Evolutionary conservation across 2,329 filamentous ascomycete genomes (phyloP).

Genomic region (Arthrinium phaeospermum): DNA sequence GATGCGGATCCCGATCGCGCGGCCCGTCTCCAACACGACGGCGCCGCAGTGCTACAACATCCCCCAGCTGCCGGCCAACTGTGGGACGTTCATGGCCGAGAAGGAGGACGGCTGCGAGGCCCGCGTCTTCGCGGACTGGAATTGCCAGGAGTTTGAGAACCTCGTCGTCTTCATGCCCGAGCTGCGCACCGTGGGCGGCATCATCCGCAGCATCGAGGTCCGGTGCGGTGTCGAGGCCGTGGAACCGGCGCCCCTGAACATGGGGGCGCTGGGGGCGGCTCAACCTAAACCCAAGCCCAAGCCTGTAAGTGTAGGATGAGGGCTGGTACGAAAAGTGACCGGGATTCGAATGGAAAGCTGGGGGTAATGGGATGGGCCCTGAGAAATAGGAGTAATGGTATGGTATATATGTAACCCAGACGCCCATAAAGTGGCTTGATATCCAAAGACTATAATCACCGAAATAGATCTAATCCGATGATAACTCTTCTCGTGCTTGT

Average conservation of each 20-base stretch:
- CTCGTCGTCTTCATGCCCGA: constrained; percentile 45
- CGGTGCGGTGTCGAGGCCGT: constrained; percentile 39
- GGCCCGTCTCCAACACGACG: constrained; percentile 30
- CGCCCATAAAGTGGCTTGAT: not conserved
- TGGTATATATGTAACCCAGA: not conserved
- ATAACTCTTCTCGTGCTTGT: too few species aligned
- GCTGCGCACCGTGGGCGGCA: constrained; percentile 39
- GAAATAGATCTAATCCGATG: not conserved
- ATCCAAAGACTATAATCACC: not conserved
- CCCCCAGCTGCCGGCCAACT: constrained; percentile 37
- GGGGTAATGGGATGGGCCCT: not conserved
- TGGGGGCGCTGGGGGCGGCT: constrained; percentile 21
- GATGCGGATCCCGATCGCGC: constrained; percentile 35
- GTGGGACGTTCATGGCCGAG: constrained; percentile 43
- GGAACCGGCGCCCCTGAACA: constrained; percentile 34
- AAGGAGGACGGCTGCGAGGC: constrained; percentile 46
- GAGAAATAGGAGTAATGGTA: too few species aligned
- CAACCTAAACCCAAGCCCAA: not conserved
- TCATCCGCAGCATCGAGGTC: constrained; percentile 43
- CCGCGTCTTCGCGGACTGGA: constrained; percentile 42
- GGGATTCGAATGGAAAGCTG: not conserved
- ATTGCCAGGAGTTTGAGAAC: constrained; percentile 42
- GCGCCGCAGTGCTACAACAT: constrained; percentile 43
- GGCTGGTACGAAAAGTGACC: not conserved
- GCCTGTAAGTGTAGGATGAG: not conserved